Conservation (phyloP, 352 stramenopile genomes). For the Phytophthora pistaciae region DNA sequence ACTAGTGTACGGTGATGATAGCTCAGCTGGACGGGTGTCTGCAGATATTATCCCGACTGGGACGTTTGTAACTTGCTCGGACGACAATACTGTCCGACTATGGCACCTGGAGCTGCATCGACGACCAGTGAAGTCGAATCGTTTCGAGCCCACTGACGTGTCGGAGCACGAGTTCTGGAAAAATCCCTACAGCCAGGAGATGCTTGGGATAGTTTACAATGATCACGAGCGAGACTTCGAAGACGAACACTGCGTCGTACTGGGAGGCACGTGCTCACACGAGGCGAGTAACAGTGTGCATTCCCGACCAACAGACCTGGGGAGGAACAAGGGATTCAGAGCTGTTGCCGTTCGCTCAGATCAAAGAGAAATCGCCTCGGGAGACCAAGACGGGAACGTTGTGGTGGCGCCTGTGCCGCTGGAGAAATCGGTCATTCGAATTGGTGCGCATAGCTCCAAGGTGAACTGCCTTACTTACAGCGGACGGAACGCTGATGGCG, state of each 20-base stretch:
- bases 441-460: constrained; percentile 74
- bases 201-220: constrained; percentile 77
- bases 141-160: constrained; percentile 27
- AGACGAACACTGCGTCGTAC: constrained; percentile 47
- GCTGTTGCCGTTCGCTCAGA: constrained; percentile 62
- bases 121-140: constrained; percentile 36
- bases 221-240: constrained; percentile 54
- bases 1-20: constrained; percentile 51
- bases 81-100: constrained; percentile 89
- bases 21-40: constrained; percentile 16
- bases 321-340: constrained; percentile 53
- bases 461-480: constrained; percentile 76
- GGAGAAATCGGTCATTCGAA: constrained; percentile 39
- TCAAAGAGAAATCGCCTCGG: constrained; percentile 67
- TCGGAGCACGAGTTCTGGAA: constrained; percentile 52
- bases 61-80: constrained; percentile 84
- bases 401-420: constrained; percentile 55
- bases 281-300: constrained; percentile 56
- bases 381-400: constrained; percentile 80
- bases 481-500: constrained; percentile 21
- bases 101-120: constrained; percentile 89
- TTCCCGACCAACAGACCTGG: constrained; percentile 38
- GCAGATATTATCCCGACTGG: constrained; percentile 53
- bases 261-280: constrained; percentile 67
- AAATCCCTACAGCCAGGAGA: constrained; percentile 77